Conservation (phyloP, 257 asterid species). For the Cinchona pubescens region DNA sequence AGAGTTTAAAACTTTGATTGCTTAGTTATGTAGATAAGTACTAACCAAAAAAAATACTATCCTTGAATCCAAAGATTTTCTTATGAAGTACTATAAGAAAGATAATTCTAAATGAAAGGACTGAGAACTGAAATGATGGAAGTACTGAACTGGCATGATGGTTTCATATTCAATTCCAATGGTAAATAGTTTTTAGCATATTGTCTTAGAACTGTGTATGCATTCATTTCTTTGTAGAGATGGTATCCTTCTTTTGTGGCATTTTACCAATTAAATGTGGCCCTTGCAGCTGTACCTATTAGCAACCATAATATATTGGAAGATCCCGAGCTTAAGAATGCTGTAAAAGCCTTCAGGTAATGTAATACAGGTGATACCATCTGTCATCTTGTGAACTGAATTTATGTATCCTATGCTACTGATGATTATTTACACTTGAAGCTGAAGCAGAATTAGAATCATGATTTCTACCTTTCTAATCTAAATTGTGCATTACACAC, state of each 20-base stretch:
- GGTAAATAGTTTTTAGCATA: not conserved
- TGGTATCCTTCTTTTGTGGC: slow-evolving; percentile 2
- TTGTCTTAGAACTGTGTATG: not conserved
- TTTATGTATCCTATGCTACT: not conserved
- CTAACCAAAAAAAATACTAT: not conserved
- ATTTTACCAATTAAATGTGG: slow-evolving; percentile 21
- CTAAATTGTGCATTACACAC: not conserved
- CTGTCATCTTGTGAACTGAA: not conserved
- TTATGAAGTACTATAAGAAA: not conserved
- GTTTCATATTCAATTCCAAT: not conserved
- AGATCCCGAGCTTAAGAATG: slow-evolving; percentile 74
- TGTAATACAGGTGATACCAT: not conserved
- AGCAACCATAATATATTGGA: slow-evolving; percentile 86
- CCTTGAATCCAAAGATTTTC: not conserved
- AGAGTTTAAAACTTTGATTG: not conserved
- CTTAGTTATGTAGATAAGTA: too few relatives aligned
- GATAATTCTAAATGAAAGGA: not conserved
- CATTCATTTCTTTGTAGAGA: not conserved
- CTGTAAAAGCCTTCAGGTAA: slow-evolving; percentile 81
- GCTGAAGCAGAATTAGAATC: not conserved
- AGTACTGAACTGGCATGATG: not conserved
- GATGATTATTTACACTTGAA: not conserved
- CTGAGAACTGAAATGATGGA: not conserved
- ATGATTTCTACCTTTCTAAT: not conserved
- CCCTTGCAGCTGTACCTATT: slow-evolving; percentile 62